Evolutionary conservation across 1,139 yeast species (phyloP), one percentile per base, ranked within the genome.

Genomic region (Pichia sp.): DNA sequence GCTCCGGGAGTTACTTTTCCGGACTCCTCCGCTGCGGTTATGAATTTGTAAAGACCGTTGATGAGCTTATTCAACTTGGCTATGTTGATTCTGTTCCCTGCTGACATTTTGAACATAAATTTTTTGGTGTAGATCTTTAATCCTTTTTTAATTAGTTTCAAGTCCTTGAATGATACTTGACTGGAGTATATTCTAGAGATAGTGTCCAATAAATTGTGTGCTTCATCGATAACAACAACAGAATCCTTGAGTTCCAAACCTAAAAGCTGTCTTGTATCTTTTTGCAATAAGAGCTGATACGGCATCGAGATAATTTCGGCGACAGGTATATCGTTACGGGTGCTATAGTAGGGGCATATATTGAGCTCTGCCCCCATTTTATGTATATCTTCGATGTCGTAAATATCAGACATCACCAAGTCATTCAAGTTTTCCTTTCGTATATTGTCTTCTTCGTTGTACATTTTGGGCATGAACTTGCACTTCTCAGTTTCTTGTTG

Each of bases 161-260:
- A 71, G 34, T 87, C 92, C 0, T 62, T 55, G 1, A 75, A 63
- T 0, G 86, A 74, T 1, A 92, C 73, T 3, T 79, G 69, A 1
- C 83, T 78, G 0, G 97, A 89, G 63, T 87, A 79, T 59, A 92
- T 73, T 1, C 87, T 74, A 1, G 85, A 80, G 4, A 92, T 82
- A 0, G 92, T 84, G 62, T 91, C 97, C 36, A 91, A 67, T 44
- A 92, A 72, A 66, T 92, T 92, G 67, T 92, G 99, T 0, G 98
- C 98, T 66, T 92, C 99, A 67, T 92, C 99, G 41, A 92, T 85
- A 3, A 93, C 79, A 1, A 93, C 80, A 6, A 92, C 79, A 0
- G 93, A 77, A 57, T 83, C 78, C 52, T 78, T 76, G 16, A 92
- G 66, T 49, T 84, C 76, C 6, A 92, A 67, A 1, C 83, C 81